These are phyloP conservation scores for Pseudogymnoascus sp. DNA, from an alignment of 2,329 filamentous ascomycete species.

Conservation along the genomic window DNA sequence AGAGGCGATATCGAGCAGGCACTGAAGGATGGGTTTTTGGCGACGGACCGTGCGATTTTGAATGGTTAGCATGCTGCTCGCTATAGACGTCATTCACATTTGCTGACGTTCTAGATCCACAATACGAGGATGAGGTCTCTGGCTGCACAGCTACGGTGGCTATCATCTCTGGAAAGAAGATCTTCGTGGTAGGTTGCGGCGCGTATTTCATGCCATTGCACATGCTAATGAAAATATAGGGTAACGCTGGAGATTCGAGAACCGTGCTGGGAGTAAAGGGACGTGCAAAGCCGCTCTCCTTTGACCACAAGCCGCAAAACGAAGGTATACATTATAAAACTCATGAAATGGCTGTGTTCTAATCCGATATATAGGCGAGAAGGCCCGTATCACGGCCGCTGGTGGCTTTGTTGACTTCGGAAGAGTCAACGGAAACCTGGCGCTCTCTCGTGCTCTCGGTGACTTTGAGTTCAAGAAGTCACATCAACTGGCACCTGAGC, in stretches of 20 bases:
- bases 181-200: slow-evolving; percentile 74
- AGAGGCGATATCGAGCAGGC: slow-evolving; percentile 88
- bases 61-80: slow-evolving; percentile 57
- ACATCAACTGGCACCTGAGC: slow-evolving; percentile 90
- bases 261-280: slow-evolving; percentile 94
- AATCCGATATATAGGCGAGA: slow-evolving; percentile 61
- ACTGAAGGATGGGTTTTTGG: slow-evolving; percentile 93
- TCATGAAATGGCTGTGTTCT: background rate
- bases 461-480: slow-evolving; percentile 99
- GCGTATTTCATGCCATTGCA: slow-evolving; percentile 11
- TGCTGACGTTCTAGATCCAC: slow-evolving; percentile 62
- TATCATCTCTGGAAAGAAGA: slow-evolving; percentile 81
- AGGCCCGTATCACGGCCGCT: slow-evolving; percentile 88
- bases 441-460: slow-evolving; percentile 91
- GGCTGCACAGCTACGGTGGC: slow-evolving; percentile 94
- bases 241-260: slow-evolving; percentile 93
- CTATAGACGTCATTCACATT: slow-evolving; percentile 13
- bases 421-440: slow-evolving; percentile 95
- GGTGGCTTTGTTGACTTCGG: slow-evolving; percentile 98
- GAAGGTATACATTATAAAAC: slow-evolving; percentile 56
- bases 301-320: slow-evolving; percentile 98
- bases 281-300: slow-evolving; percentile 93
- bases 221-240: slow-evolving; percentile 47
- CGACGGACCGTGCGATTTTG: slow-evolving; percentile 90
- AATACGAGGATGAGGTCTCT: slow-evolving; percentile 95